Evolutionary conservation across 129 eudicot species (phyloP).

Genomic region (Apium graveolens): DNA sequence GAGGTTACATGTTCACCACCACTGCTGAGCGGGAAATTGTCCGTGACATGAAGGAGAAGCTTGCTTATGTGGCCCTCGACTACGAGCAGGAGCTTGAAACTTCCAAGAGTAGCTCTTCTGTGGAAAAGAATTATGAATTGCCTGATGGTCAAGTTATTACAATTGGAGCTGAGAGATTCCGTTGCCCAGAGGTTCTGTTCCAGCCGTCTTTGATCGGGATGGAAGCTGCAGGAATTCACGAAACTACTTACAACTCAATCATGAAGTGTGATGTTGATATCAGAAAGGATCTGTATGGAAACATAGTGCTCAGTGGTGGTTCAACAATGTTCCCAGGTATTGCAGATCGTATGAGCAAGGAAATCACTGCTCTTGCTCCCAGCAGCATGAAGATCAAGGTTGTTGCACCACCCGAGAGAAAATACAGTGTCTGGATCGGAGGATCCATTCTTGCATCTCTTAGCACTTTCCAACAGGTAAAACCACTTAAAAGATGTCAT

Average conservation of each 20-base stretch:
- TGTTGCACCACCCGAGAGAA: constrained; percentile 39
- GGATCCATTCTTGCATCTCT: constrained; percentile 48
- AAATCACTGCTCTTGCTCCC: constrained; percentile 42
- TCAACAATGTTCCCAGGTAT: constrained; percentile 42
- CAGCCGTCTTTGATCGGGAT: constrained; percentile 13
- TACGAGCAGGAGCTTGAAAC: constrained; percentile 18
- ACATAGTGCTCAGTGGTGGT: constrained; percentile 45
- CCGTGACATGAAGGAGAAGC: constrained; percentile 16
- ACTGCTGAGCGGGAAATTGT: constrained; percentile 16
- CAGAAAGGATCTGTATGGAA: constrained; percentile 41
- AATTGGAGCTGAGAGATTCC: constrained; percentile 16
- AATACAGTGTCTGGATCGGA: constrained; percentile 49
- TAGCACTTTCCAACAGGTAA: constrained; percentile 37
- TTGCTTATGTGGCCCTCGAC: constrained; percentile 10
- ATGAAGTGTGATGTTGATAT: constrained; percentile 50
- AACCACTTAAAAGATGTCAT: not conserved
- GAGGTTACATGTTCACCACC: constrained; percentile 15
- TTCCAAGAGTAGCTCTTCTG: constrained; percentile 5
- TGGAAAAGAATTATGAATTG: constrained; percentile 10
- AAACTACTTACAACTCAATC: constrained; percentile 43
- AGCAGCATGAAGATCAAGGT: constrained; percentile 53
- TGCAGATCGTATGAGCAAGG: constrained; percentile 49
- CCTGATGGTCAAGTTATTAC: constrained; percentile 13
- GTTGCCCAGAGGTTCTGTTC: constrained; percentile 10
- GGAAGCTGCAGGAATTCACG: constrained; percentile 22